Conservation (phyloP, 257 asterid species). For the Salvia splendens region DNA sequence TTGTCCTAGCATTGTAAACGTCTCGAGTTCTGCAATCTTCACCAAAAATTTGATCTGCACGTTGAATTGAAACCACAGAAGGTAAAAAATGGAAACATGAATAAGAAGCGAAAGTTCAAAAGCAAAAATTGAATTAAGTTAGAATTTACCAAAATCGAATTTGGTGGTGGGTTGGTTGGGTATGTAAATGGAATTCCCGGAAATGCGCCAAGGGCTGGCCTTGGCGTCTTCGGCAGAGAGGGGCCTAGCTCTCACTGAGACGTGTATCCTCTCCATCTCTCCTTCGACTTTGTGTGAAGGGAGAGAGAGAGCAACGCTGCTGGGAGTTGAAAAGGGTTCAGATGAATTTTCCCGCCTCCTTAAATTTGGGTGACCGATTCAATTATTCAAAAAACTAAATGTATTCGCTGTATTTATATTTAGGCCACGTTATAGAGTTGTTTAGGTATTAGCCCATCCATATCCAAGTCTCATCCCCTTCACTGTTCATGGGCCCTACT, state of each 20-base stretch:
- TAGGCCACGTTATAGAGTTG: no score
- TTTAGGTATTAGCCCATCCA: no score
- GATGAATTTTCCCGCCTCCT: slow-evolving; percentile 41
- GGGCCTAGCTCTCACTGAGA: slow-evolving; percentile 79
- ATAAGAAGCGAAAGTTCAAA: background rate
- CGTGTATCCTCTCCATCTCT: slow-evolving; percentile 83
- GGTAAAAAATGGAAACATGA: background rate
- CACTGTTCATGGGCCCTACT: no score
- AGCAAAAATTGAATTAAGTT: background rate
- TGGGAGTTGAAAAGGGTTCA: slow-evolving; percentile 20
- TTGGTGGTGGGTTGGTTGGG: slow-evolving; percentile 70
- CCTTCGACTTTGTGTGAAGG: background rate
- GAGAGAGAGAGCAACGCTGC: no score
- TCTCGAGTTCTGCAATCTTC: slow-evolving; percentile 67
- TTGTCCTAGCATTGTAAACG: slow-evolving; percentile 67
- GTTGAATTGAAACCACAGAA: background rate
- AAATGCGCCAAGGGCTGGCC: slow-evolving; percentile 82
- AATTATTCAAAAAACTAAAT: no score
- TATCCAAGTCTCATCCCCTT: no score
- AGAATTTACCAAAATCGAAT: slow-evolving; percentile 73
- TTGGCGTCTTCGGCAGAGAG: slow-evolving; percentile 70
- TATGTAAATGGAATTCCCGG: slow-evolving; percentile 58
- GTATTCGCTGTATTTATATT: no score
- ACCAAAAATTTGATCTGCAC: slow-evolving; percentile 62
- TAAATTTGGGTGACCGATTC: background rate